Evolutionary conservation across 208 protist genomes (phyloP).

Genomic region (Acanthamoeba lugdunensis): DNA sequence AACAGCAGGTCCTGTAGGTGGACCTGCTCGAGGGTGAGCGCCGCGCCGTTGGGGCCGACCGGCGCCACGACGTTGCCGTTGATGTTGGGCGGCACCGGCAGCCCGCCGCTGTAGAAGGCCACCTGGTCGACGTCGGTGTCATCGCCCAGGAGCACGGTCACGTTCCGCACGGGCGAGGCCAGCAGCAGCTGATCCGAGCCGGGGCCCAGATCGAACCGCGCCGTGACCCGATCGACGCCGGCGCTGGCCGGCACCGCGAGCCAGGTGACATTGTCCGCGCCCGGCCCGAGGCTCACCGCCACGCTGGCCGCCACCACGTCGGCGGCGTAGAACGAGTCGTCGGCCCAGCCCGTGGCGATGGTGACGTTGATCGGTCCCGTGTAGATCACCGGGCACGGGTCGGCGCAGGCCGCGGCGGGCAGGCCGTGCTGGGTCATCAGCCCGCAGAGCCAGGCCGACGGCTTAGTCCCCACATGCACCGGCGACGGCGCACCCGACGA

Average conservation of each 20-base stretch:
- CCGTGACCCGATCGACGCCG: not conserved
- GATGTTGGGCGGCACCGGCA: constrained; percentile 16
- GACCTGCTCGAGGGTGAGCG: constrained; percentile 13
- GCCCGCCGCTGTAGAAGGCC: constrained; percentile 3
- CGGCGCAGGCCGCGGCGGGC: not conserved
- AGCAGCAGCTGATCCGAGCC: constrained; percentile 12
- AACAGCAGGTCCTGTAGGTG: constrained; percentile 35
- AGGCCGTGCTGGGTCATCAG: constrained; percentile 32
- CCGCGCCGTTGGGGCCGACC: not conserved
- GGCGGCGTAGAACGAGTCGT: constrained; percentile 38
- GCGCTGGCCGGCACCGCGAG: not conserved
- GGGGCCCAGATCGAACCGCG: constrained; percentile 14
- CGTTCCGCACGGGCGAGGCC: constrained; percentile 18
- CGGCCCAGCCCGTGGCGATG: constrained; percentile 54
- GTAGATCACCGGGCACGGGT: constrained; percentile 60
- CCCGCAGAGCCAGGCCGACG: constrained; percentile 18
- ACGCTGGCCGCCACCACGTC: not conserved
- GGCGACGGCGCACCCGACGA: not conserved
- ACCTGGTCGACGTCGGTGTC: constrained; percentile 42
- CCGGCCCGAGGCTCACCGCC: constrained; percentile 24
- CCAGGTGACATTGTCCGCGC: constrained; percentile 48
- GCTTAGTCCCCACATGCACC: not conserved
- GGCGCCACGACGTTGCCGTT: constrained; percentile 34
- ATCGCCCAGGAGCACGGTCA: constrained; percentile 24
- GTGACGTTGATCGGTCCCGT: constrained; percentile 32